Evolutionary conservation across 176 grass and related monocot genomes (phyloP).

Genomic region (Oryza glaberrima): DNA sequence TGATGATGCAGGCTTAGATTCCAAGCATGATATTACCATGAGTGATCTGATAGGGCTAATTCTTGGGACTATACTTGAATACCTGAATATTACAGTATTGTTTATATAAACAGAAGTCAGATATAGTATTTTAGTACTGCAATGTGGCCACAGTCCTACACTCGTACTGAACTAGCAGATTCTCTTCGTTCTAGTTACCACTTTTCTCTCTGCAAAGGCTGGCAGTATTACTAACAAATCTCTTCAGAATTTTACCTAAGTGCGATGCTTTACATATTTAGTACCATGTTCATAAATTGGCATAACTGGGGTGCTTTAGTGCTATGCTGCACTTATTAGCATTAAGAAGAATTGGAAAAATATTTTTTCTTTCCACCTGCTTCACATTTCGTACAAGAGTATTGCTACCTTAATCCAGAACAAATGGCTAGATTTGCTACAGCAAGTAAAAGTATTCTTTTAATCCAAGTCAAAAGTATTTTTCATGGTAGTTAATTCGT

Average conservation of each 20-base stretch:
- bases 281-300: not conserved
- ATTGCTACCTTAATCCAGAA: not conserved
- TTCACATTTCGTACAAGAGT: not conserved
- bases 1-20: not conserved
- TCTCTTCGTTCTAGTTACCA: not conserved
- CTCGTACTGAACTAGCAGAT: not conserved
- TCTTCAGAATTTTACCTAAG: no score
- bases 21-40: conserved; percentile 7
- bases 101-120: not conserved
- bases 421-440: not conserved
- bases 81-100: not conserved
- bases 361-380: not conserved
- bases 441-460: not conserved
- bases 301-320: not conserved
- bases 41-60: not conserved
- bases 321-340: not conserved
- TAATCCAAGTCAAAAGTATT: not conserved
- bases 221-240: not conserved
- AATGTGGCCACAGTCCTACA: not conserved
- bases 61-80: not conserved
- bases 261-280: no score
- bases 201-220: not conserved
- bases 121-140: not conserved
- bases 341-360: not conserved
- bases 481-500: not conserved